phyloP scores from a whole-genome alignment of 805 yeast species.

The Zygoascus flipseniorum region DNA sequence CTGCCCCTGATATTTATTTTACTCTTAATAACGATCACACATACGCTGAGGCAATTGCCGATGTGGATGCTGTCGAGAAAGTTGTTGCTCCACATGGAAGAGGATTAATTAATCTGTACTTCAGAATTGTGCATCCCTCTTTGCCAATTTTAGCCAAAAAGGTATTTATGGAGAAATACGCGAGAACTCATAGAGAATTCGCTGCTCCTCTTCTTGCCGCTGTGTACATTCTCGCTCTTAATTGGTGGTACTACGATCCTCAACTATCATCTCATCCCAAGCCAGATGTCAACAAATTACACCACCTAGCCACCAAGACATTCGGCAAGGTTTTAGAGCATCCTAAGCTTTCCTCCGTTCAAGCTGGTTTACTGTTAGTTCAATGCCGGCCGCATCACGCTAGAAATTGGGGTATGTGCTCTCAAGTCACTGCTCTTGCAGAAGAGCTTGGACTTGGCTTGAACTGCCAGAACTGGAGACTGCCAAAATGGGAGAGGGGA shows the following conservation, averaged over 20 bases:
- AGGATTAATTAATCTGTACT: conserved; percentile 57
- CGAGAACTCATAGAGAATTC: conserved; percentile 84
- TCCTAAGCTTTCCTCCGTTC: conserved; percentile 87
- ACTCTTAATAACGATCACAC: conserved; percentile 74
- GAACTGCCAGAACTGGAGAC: conserved; percentile 85
- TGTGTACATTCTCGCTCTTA: conserved; percentile 78
- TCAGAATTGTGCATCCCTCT: conserved; percentile 80
- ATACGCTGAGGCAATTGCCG: conserved; percentile 60
- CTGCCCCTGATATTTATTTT: conserved; percentile 67
- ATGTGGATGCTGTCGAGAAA: conserved; percentile 75
- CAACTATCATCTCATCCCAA: conserved; percentile 65
- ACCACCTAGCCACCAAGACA: conserved; percentile 56
- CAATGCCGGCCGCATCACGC: conserved; percentile 52
- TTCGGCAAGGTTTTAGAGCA: conserved; percentile 69
- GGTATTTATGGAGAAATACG: conserved; percentile 84
- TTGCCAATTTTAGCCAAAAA: conserved; percentile 87
- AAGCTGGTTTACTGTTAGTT: conserved; percentile 72
- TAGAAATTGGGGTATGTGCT: conserved; percentile 77
- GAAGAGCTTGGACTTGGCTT: conserved; percentile 87
- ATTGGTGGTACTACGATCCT: conserved; percentile 92
- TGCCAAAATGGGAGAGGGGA: conserved; percentile 94
- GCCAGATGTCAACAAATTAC: conserved; percentile 66
- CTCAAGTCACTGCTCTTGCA: conserved; percentile 78
- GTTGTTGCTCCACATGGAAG: conserved; percentile 91
- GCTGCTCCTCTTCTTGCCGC: conserved; percentile 88